Percentiles rank a stretch among this genome's conserved stretches.
phyloP scores from a whole-genome alignment of 2,329 filamentous ascomycete genomes.

The Colletotrichum australisinense region DNA sequence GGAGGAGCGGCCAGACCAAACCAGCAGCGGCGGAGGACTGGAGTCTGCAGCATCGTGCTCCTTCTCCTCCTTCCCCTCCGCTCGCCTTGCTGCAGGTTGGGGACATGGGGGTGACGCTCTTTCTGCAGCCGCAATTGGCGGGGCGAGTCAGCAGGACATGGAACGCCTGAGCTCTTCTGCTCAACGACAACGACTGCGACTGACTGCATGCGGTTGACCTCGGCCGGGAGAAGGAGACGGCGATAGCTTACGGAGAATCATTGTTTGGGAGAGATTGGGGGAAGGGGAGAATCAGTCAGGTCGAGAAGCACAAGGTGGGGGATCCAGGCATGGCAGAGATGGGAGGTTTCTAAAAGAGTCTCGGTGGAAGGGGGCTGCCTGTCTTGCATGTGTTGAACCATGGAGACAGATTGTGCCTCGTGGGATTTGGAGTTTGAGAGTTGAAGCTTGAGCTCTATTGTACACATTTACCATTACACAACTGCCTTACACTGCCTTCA shows the following conservation, averaged over 20 bases:
- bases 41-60: not conserved
- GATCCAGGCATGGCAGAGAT: not conserved
- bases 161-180: not conserved
- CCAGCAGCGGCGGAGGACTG: too few species aligned
- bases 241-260: too few species aligned
- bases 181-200: not conserved
- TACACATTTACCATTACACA: too few species aligned
- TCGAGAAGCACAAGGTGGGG: not conserved
- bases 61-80: too few species aligned
- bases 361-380: not conserved
- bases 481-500: too few species aligned
- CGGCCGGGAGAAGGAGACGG: not conserved
- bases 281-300: not conserved
- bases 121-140: constrained; percentile 12
- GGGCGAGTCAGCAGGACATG: constrained; percentile 23
- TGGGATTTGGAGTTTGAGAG: not conserved
- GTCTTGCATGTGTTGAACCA: not conserved
- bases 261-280: constrained; percentile 5
- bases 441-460: not conserved
- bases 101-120: not conserved
- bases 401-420: not conserved
- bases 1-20: not conserved
- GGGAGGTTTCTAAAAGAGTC: constrained; percentile 1
- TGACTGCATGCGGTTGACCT: not conserved
- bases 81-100: not conserved